Percentiles rank a stretch among this genome's conserved stretches.
phyloP scores from a whole-genome alignment of 805 yeast species.

The Brettanomyces bruxellensis region DNA sequence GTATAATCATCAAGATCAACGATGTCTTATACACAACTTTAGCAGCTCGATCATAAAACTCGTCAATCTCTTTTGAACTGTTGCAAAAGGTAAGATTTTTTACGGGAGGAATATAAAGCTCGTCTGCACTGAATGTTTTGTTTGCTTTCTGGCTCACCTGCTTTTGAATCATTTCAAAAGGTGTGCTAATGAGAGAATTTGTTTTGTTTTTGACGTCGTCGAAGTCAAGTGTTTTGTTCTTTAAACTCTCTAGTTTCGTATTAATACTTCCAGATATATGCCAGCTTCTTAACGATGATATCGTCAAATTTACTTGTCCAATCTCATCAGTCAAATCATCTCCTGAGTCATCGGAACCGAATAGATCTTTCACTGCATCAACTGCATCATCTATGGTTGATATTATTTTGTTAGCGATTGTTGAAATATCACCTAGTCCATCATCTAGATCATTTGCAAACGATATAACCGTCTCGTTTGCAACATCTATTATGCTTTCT shows the following conservation, averaged over 20 bases:
- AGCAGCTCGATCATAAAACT: conserved; percentile 26
- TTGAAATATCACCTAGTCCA: conserved; percentile 55
- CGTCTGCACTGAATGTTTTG: neutral
- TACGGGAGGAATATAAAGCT: conserved; percentile 32
- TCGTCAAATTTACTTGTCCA: conserved; percentile 47
- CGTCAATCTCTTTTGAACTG: conserved; percentile 29
- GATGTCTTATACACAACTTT: conserved; percentile 27
- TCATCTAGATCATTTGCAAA: conserved; percentile 55
- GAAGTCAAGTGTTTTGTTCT: conserved; percentile 54
- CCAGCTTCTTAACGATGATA: conserved; percentile 45
- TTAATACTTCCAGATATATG: conserved; percentile 61
- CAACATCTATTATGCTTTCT: conserved; percentile 46
- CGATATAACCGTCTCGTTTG: conserved; percentile 49
- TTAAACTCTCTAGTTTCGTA: conserved; percentile 41
- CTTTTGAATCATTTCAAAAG: conserved; percentile 43
- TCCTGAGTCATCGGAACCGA: conserved; percentile 36
- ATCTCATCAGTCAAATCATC: conserved; percentile 26
- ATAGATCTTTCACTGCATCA: conserved; percentile 42
- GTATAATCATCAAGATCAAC: conserved; percentile 29
- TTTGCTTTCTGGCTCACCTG: conserved; percentile 22
- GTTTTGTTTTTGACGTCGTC: conserved; percentile 54
- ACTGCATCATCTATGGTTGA: conserved; percentile 31
- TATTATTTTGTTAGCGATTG: conserved; percentile 46
- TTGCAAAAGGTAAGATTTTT: conserved; percentile 30
- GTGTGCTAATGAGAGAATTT: conserved; percentile 41